Evolutionary conservation across 257 asterid genomes (phyloP), one percentile per base, ranked within the genome.

Genomic region (Forsythia viridissima): DNA sequence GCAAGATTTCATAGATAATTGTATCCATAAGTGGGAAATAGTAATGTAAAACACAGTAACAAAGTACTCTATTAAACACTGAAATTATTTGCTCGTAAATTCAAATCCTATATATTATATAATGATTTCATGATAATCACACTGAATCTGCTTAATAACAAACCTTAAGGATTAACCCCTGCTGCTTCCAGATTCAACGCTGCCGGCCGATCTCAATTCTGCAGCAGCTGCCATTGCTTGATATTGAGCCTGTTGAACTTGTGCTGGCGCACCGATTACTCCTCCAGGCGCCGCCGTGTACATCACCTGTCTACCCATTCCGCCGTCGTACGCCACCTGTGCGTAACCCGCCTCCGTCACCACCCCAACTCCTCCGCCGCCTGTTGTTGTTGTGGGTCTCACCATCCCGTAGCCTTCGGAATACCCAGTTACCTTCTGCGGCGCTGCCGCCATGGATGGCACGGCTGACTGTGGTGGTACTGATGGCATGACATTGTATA

Each of bases 281-380:
- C 34, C 34, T 30, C 34, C 34, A 30, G 34, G 34, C 59, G 71
- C 85, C 61, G 93, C 81, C 6, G 87, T 81, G 84, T 91, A 94
- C 78, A 88, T 87, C 84, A 93, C 88, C 82, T 86, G 97, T 70
- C 98, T 89, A 52, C 93, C 94, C 74, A 84, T 72, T 0, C 94
- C 94, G 1, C 84, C 80, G 20, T 94, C 98, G 78, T 91, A 94
- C 69, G 90, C 94, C 89, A 94, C 13, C 81, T 86, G 97, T 37
- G 90, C 83, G 82, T 94, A 94, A 16, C 91, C 90, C 1, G 91
- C 11, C 4, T 75, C 89, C 80, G 88, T 70, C 73, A 84, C 80
- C 80, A 84, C 20, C 39, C 86, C 91, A 2, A 80, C 69, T n/a
- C 91, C 82, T 39, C 61, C 84, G 3, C 76, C 79, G 71, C 75